A percentile compares a stretch with the other conserved stretches of the same genome.
phyloP scores from a whole-genome alignment of 148 eudicot species.

The Rhododendron griersonianum region DNA sequence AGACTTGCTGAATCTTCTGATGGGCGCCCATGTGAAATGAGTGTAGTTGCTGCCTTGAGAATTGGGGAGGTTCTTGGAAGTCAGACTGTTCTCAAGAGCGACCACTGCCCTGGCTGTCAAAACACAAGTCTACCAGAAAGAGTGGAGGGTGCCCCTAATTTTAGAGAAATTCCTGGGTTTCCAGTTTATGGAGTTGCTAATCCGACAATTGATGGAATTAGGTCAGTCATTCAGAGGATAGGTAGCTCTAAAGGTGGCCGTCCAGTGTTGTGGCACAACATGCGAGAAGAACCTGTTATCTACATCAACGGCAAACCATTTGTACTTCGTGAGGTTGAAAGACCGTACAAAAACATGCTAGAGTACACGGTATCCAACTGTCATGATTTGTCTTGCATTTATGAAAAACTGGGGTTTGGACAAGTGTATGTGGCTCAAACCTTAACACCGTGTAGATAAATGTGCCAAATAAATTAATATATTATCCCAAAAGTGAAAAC shows the following conservation, averaged over 20 bases:
- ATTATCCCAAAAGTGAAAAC: background rate
- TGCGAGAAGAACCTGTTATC: constrained; percentile 97
- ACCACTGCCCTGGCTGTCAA: constrained; percentile 97
- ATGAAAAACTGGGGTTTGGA: constrained; percentile 8
- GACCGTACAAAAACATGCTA: constrained; percentile 94
- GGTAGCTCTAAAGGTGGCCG: constrained; percentile 67
- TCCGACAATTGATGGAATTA: constrained; percentile 89
- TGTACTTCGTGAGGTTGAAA: constrained; percentile 98
- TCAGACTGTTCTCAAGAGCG: constrained; percentile 95
- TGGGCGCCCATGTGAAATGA: constrained; percentile 84
- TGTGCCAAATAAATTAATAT: background rate
- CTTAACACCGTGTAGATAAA: background rate
- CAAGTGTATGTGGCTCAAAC: background rate
- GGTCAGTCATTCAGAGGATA: constrained; percentile 78
- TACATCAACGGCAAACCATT: constrained; percentile 95
- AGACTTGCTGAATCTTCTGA: constrained; percentile 54
- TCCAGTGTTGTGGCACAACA: constrained; percentile 92
- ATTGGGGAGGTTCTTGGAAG: constrained; percentile 89
- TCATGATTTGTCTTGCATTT: constrained; percentile 1
- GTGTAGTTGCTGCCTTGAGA: constrained; percentile 80
- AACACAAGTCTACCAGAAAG: constrained; percentile 66
- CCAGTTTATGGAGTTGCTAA: constrained; percentile 97
- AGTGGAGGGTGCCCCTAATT: constrained; percentile 98
- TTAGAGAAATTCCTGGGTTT: constrained; percentile 89
- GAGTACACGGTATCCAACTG: constrained; percentile 69